Evolutionary conservation across 345 rosid genomes (phyloP).

Genomic region (Camelina hispida): DNA sequence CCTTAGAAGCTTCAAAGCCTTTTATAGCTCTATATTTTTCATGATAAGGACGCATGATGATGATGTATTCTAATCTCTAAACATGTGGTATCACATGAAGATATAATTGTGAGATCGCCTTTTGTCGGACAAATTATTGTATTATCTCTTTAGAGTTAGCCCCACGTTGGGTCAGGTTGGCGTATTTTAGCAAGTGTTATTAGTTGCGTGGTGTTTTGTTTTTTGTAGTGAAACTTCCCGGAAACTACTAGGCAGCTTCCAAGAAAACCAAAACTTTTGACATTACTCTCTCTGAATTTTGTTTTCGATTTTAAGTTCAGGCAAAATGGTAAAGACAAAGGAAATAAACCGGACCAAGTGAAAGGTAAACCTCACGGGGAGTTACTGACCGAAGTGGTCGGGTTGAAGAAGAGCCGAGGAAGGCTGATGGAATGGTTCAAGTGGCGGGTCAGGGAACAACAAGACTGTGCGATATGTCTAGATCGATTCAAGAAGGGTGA

Average conservation of each 20-base stretch:
- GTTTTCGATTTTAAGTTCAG: constrained; percentile 36
- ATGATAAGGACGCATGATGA: constrained; percentile 27
- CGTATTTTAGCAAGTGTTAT: constrained; percentile 29
- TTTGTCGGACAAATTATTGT: constrained; percentile 28
- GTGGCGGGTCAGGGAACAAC: constrained; percentile 61
- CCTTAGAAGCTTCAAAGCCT: constrained; percentile 15
- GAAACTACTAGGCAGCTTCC: constrained; percentile 40
- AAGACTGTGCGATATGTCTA: constrained; percentile 75
- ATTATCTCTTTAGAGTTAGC: neutral
- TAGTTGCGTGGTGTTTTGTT: constrained; percentile 11
- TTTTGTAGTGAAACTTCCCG: constrained; percentile 8
- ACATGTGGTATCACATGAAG: constrained; percentile 45
- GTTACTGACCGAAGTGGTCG: constrained; percentile 48
- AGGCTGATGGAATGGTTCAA: constrained; percentile 58
- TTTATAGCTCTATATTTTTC: neutral
- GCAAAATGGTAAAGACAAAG: constrained; percentile 42
- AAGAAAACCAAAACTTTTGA: constrained; percentile 7
- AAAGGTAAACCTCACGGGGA: constrained; percentile 28
- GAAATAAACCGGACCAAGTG: constrained; percentile 14
- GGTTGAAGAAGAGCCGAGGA: constrained; percentile 47
- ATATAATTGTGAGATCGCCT: constrained; percentile 30
- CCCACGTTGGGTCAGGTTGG: neutral
- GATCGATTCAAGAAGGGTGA: constrained; percentile 66
- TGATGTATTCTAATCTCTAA: constrained; percentile 27
- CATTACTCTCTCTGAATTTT: constrained; percentile 4